Evolutionary conservation across 1,284 basidiomycete species (phyloP), one percentile per base, ranked within the genome.

Genomic region (Ustilago curta): DNA sequence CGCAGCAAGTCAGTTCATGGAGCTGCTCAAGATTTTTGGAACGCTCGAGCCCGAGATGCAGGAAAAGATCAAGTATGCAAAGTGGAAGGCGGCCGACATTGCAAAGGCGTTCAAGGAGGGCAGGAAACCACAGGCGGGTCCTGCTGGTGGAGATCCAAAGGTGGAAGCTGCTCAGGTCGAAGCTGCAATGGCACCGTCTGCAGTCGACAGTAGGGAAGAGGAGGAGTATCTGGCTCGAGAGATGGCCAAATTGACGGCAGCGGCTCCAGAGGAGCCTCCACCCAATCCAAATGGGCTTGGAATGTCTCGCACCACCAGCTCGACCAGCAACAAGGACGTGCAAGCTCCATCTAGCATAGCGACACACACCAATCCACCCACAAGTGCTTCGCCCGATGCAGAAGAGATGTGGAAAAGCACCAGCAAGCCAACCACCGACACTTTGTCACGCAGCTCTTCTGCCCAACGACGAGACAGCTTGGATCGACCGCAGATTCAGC

Each of bases 81-180:
- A 95, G 86, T 95, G 94, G 94, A 95, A 94, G 84, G 94, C 94
- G 32, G 90, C 91, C 7, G 93, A 95, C 74, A 94, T 96, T 43
- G 89, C 91, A 19, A 95, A 92, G 84, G 93, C 94, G 2, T 89
- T 93, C 81, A 90, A 93, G n/a, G 93, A 95, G 84, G 93, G 47
- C 5, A 47, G 75, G 16, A 71, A 53, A 43, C 79, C 80, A 1
- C 44, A 47, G 18, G 51, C 80, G 1, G 82, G 82, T 1, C 79
- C 82, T 0, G 70, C 75, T 2, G 75, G 78, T 12, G 77, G 77
- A 4, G 69, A 67, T 45, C 59, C 63, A 7, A 78, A 77, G 25
- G 56, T 65, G 3, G 71, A 75, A 39, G 72, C 50, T 12, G 78
- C 60, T 1, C 48, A 42, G 2, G 23, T 65, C 11, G 66, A 78